Percentiles rank a stretch among this genome's conserved stretches.
Conservation (phyloP, 352 stramenopile genomes). For the Globisporangium cederbergense region DNA sequence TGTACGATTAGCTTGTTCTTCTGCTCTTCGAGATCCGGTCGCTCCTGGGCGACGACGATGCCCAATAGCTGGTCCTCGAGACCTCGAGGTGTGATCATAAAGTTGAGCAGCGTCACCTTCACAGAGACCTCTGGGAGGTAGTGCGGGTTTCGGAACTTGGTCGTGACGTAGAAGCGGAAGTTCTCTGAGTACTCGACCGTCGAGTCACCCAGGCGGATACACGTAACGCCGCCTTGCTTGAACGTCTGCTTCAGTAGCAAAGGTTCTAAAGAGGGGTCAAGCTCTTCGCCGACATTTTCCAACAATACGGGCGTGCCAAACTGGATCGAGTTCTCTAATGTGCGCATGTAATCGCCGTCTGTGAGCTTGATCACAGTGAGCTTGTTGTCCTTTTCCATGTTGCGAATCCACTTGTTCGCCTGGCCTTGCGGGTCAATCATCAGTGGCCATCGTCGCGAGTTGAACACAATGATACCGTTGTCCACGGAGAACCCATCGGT, state of each 20-base stretch:
- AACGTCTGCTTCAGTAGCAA: conserved; percentile 94
- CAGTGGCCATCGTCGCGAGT: conserved; percentile 91
- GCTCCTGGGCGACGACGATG: conserved; percentile 91
- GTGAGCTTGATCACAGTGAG: conserved; percentile 94
- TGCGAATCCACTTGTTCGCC: conserved; percentile 95
- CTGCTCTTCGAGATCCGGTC: conserved; percentile 91
- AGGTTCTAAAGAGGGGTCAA: conserved; percentile 91
- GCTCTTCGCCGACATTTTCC: conserved; percentile 91
- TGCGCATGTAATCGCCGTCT: conserved; percentile 91
- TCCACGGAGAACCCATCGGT: conserved; percentile 93
- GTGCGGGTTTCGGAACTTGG: conserved; percentile 92
- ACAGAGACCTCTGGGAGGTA: conserved; percentile 93
- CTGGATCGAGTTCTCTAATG: conserved; percentile 91
- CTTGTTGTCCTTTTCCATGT: conserved; percentile 90
- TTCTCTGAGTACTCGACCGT: conserved; percentile 90
- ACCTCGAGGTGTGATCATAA: conserved; percentile 93
- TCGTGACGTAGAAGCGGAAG: conserved; percentile 95
- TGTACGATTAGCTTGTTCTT: conserved; percentile 93
- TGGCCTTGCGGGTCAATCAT: conserved; percentile 96
- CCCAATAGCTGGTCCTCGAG: conserved; percentile 91
- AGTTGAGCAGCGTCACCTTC: conserved; percentile 93
- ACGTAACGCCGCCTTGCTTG: conserved; percentile 90
- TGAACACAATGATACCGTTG: conserved; percentile 95
- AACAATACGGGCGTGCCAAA: conserved; percentile 91
- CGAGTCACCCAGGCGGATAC: conserved; percentile 90